Conservation (phyloP, 2,329 filamentous ascomycete genomes). For the Rhynchosporium agropyri region DNA sequence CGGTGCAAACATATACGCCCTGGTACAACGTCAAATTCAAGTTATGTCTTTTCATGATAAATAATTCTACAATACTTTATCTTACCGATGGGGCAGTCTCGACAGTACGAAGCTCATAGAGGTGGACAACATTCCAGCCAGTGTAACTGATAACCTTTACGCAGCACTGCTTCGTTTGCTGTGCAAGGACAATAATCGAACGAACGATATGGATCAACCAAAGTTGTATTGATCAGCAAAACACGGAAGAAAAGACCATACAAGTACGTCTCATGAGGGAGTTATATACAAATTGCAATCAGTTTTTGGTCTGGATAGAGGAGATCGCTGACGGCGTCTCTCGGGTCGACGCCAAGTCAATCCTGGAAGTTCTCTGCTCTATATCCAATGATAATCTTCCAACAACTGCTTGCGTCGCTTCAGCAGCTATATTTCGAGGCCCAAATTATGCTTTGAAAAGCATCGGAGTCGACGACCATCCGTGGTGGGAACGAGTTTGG, state of each 20-base stretch:
- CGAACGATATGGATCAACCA: slow-evolving; percentile 4
- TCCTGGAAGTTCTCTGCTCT: neutral
- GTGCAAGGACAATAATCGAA: neutral
- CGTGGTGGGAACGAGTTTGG: slow-evolving; percentile 1
- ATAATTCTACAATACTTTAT: neutral
- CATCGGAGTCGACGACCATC: neutral
- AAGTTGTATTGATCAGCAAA: neutral
- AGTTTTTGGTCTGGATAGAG: slow-evolving; percentile 2
- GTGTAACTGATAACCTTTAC: neutral
- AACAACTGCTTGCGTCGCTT: neutral
- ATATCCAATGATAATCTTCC: neutral
- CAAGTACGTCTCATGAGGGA: slow-evolving; percentile 5
- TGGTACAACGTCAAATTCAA: neutral
- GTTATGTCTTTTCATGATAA: neutral
- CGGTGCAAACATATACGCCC: neutral
- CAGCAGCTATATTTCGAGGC: neutral
- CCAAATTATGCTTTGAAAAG: neutral
- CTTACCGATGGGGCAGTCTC: slow-evolving; percentile 1
- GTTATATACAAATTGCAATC: neutral
- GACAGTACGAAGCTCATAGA: neutral
- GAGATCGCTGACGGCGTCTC: neutral
- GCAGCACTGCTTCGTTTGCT: neutral
- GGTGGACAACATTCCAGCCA: neutral
- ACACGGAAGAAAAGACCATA: neutral
- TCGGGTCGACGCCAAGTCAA: neutral